Base-by-base conservation (phyloP, 495 filamentous ascomycete genomes). In the Aspergillus olivimuriae region DNA sequence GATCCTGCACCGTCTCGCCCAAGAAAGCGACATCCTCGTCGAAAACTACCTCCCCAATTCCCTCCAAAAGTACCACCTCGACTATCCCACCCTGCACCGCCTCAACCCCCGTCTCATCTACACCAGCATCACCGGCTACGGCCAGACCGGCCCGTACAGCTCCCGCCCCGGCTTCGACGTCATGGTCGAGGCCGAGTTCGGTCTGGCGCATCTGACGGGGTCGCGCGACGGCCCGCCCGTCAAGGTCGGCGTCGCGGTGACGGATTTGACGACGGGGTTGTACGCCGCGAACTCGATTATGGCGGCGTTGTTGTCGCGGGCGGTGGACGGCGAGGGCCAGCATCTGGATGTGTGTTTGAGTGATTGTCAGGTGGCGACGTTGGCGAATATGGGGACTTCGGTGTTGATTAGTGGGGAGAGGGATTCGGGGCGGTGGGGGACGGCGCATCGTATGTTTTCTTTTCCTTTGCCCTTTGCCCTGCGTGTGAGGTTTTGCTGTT, bases 121-220 rank as follows among this genome's bases (percentile, higher is more conserved):
- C 46, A 78, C 81, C 19, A 81, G 77, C 56, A 83, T 84, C 45
- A 84, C 81, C 1, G 81, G 81, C 16, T 87, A 87, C 51, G 92
- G 92, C 4, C 92, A 98, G 61, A 94, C 86, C 2, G 92, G 92
- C 0, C 92, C 92, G 0, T 95, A 94, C 61, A 82, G 83, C 14
- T 77, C 81, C 35, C 77, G 92, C 6, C 88, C 92, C 5, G 92
- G 92, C 10, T 98, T 97, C 68, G 92, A 98, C 63, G 92, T 98
- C 43, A 97, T 98, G 89, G 92, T 98, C 1, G 92, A 98, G 65
- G 92, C 90, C 30, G 92, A 97, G 62, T 88, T 98, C 70, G 92
- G 92, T 4, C 58, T 98, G 41, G 97, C 97, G 92, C 92, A 98
- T 61, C 95, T 98, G 39, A 98, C 92, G 1, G 92, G 92, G 9